Conservation (phyloP, 768 basidiomycete species). For the Holtermanniella nyarrowii region DNA sequence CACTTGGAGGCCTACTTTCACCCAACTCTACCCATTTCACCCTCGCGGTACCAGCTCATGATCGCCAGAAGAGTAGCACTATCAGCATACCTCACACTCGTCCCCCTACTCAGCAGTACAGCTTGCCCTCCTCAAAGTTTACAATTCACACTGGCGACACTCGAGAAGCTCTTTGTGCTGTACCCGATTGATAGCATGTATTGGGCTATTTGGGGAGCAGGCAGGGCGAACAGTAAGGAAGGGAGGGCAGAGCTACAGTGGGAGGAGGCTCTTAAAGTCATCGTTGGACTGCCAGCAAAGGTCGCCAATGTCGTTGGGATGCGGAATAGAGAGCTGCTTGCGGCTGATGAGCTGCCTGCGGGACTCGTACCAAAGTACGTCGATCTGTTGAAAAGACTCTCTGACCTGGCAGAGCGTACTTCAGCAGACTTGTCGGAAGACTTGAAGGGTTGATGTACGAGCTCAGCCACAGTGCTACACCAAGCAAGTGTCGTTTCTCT, state of each 20-base stretch:
- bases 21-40: slow-evolving; percentile 41
- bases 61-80: slow-evolving; percentile 13
- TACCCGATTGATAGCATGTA: slow-evolving; percentile 66
- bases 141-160: slow-evolving; percentile 47
- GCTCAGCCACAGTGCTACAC: slow-evolving; percentile 9
- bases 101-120: slow-evolving; percentile 44
- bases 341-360: slow-evolving; percentile 42
- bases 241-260: slow-evolving; percentile 44
- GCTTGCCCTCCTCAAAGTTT: slow-evolving; percentile 6
- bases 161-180: slow-evolving; percentile 50
- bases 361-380: slow-evolving; percentile 45
- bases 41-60: neutral
- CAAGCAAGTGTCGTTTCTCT: slow-evolving; percentile 1
- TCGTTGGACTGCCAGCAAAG: slow-evolving; percentile 61
- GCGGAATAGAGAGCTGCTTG: slow-evolving; percentile 27
- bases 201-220: slow-evolving; percentile 44
- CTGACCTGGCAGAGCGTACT: slow-evolving; percentile 12
- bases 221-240: slow-evolving; percentile 22
- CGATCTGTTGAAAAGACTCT: neutral
- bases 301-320: slow-evolving; percentile 60
- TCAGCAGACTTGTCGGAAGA: slow-evolving; percentile 10
- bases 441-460: slow-evolving; percentile 32
- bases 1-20: slow-evolving; percentile 64
- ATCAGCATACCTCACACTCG: slow-evolving; percentile 57
- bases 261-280: slow-evolving; percentile 64